These are phyloP conservation scores for Keithomyces neogunnii DNA, from an alignment of 2,329 filamentous ascomycete genomes.

Conservation along the genomic window DNA sequence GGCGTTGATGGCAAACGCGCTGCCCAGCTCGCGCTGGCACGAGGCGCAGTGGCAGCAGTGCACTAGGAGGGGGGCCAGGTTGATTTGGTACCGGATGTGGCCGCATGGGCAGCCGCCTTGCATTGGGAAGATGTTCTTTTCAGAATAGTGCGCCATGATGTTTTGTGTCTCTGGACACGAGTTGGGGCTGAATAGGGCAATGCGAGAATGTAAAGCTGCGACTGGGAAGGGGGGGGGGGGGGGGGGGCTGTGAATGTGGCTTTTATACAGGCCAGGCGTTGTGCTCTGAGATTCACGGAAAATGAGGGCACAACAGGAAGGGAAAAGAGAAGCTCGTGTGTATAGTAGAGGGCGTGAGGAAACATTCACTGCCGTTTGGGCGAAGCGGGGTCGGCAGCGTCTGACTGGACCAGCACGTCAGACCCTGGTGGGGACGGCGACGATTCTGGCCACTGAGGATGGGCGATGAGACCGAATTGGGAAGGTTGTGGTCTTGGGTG, in stretches of 20 bases:
- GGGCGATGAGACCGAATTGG: not conserved
- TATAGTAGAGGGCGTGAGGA: not conserved
- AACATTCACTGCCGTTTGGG: not conserved
- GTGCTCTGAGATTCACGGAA: too few species aligned
- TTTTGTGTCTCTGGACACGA: not conserved
- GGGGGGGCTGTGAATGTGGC: too few species aligned
- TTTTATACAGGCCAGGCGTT: too few species aligned
- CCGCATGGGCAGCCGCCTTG: slow-evolving; percentile 56
- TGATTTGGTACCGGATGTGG: slow-evolving; percentile 58
- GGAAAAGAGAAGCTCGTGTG: not conserved
- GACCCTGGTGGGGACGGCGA: not conserved
- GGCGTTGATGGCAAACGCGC: slow-evolving; percentile 30
- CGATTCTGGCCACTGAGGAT: not conserved
- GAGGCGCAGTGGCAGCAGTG: slow-evolving; percentile 39
- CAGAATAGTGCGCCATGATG: slow-evolving; percentile 17
- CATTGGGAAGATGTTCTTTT: slow-evolving; percentile 19
- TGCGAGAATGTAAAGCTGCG: too few species aligned
- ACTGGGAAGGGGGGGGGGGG: too few species aligned
- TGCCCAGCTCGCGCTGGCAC: slow-evolving; percentile 37
- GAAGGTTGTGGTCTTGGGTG: not conserved
- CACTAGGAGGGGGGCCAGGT: slow-evolving; percentile 40
- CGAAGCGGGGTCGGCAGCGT: not conserved
- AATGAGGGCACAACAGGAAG: not conserved
- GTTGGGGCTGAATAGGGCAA: not conserved
- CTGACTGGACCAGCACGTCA: not conserved